Conservation (phyloP, 148 eudicot species). For the Beta vulgaris region DNA sequence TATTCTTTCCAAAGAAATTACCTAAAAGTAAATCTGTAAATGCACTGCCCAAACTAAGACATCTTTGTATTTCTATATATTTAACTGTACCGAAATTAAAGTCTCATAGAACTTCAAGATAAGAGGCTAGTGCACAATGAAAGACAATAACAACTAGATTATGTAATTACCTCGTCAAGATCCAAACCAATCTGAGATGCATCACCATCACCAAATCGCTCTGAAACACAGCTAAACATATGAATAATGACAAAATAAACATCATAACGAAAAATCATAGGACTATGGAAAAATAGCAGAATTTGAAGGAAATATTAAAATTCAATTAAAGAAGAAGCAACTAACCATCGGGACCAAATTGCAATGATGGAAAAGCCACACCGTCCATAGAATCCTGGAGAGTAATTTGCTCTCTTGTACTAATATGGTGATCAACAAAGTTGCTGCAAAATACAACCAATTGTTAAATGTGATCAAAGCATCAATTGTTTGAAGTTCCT, state of each 20-base stretch:
- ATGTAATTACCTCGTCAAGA: constrained; percentile 76
- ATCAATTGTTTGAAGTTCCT: not conserved
- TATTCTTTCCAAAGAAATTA: too few species aligned
- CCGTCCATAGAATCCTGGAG: constrained; percentile 92
- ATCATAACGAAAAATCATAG: not conserved
- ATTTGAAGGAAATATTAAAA: not conserved
- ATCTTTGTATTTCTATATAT: not conserved
- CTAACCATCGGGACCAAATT: constrained; percentile 93
- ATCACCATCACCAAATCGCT: constrained; percentile 98
- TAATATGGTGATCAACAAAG: constrained; percentile 87
- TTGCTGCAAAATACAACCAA: constrained; percentile 49
- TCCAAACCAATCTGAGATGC: constrained; percentile 74
- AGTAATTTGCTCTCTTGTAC: constrained; percentile 95
- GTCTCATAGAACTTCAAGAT: not conserved
- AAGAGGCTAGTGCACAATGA: not conserved
- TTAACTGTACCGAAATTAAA: not conserved
- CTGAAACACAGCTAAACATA: constrained; percentile 37
- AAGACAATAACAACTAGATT: not conserved
- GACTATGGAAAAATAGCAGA: not conserved
- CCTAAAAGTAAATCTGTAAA: too few species aligned
- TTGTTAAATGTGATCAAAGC: not conserved
- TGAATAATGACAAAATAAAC: constrained; percentile 2
- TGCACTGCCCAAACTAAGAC: not conserved
- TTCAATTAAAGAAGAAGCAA: constrained; percentile 20
- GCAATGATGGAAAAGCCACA: constrained; percentile 65